Base-by-base conservation (phyloP, 148 eudicot genomes). In the Heliosperma pusillum region DNA sequence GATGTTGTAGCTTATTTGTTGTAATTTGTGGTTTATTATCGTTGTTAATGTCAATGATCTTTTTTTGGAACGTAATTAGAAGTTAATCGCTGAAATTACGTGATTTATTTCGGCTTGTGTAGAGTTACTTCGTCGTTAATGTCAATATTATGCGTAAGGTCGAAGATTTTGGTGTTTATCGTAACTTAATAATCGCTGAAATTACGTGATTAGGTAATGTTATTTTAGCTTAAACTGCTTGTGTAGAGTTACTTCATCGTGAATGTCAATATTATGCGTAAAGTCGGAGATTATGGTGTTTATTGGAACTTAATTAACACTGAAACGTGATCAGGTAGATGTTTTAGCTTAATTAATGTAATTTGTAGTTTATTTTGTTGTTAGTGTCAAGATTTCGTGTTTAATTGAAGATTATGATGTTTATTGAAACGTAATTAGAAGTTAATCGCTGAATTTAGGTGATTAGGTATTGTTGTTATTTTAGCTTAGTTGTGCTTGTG, bases 301-400 rank as follows among this genome's bases (percentile, higher is more conserved):
- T 22, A 12, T 16, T 10, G 55, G 19, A 50, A 50, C 4, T 17
- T 50, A 50, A 50, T 50, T 4, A 44, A 6, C 2, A 15, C 8
- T 12, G 55, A 11, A n/a, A n/a, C n/a, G n/a, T n/a, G n/a, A 55
- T 59, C 78, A 77, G 83, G 83, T 81, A 15, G n/a, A n/a, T 66
- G 12, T 50, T 50, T 47, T 50, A 1, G 19, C 10, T 50, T 50
- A 50, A 50, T 13, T 50, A 17, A 12, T 17, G 4, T 11, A 12
- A 7, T 12, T 11, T 50, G 0, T 15, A 0, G 16, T 61, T 61
- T 61, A 3, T 0, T 61, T 59, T 8, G 13, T 17, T 10, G 22
- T 64, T 13, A 7, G 2, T 16, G 44, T 64, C 17, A 17, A 19
- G 55, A 50, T 1, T 27, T n/a, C n/a, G 2, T 25, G 68, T 9